Percentiles rank a stretch among this genome's conserved stretches.
Conservation (phyloP, 2,329 filamentous ascomycete genomes). For the Golovinomyces cichoracearum region DNA sequence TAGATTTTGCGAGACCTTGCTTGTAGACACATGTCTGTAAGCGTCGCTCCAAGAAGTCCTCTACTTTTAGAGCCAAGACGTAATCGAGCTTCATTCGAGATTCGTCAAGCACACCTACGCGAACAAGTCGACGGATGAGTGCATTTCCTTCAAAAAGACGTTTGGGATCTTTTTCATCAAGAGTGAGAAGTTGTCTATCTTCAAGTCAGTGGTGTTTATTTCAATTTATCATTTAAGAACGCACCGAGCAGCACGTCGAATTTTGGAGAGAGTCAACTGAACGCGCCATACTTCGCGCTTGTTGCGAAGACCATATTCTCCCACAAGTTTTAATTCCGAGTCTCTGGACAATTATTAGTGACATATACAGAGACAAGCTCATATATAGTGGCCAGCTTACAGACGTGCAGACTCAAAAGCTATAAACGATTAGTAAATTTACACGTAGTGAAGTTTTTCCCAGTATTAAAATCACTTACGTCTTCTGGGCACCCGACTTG, state of each 20-base stretch:
- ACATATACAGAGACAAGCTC: constrained; percentile 96
- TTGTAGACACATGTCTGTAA: constrained; percentile 99
- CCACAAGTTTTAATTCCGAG: constrained; percentile 97
- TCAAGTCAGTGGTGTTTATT: constrained; percentile 4
- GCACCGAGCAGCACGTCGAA: constrained; percentile 99
- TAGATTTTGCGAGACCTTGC: constrained; percentile 98
- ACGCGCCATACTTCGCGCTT: constrained; percentile 99
- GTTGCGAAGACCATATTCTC: constrained; percentile 99
- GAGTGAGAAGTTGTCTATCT: constrained; percentile 86
- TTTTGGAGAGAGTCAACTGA: constrained; percentile 98
- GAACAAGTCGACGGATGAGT: constrained; percentile 98
- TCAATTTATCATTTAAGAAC: not conserved
- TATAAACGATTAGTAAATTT: constrained; percentile 18
- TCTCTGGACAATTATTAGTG: constrained; percentile 65
- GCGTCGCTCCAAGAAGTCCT: constrained; percentile 99
- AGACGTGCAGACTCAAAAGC: constrained; percentile 98
- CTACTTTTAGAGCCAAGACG: constrained; percentile 94
- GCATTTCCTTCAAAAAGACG: constrained; percentile 99
- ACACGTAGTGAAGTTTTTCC: not conserved
- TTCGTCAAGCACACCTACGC: constrained; percentile 98
- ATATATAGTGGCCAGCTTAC: constrained; percentile 98
- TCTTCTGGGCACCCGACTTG: constrained; percentile 93
- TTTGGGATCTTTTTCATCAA: constrained; percentile 99
- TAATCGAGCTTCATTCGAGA: constrained; percentile 99
- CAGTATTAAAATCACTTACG: constrained; percentile 17